These are phyloP conservation scores for Trichoderma virens DNA, from an alignment of 495 filamentous ascomycete genomes.

Conservation along the genomic window DNA sequence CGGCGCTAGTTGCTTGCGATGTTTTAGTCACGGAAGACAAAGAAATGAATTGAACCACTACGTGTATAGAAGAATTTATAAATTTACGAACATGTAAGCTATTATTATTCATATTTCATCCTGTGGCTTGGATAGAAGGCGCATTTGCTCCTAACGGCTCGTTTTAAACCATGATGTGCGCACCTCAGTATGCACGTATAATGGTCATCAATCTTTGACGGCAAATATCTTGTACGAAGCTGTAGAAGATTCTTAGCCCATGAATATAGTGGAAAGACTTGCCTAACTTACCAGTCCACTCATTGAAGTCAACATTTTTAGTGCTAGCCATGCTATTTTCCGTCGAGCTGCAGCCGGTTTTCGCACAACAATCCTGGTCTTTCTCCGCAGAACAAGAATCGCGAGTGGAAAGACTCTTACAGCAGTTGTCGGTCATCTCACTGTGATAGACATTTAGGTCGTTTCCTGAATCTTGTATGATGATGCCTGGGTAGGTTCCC, in stretches of 20 bases:
- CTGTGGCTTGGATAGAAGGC: no score
- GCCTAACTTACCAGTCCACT: slow-evolving; percentile 41
- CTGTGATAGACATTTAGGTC: slow-evolving; percentile 55
- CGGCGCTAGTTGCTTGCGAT: no score
- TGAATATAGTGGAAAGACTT: background rate
- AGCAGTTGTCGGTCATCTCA: slow-evolving; percentile 18
- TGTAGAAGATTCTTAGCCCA: slow-evolving; percentile 12
- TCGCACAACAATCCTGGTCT: background rate
- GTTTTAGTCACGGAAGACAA: no score
- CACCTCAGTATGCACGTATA: background rate
- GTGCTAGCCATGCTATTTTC: no score
- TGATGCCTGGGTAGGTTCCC: slow-evolving; percentile 29
- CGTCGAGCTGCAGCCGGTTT: slow-evolving; percentile 15
- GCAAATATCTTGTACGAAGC: slow-evolving; percentile 39
- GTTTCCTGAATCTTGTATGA: slow-evolving; percentile 44
- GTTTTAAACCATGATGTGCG: background rate
- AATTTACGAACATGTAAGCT: no score
- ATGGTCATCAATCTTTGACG: slow-evolving; percentile 21
- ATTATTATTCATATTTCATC: no score
- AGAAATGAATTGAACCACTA: no score
- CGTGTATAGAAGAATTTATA: no score
- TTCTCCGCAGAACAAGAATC: background rate
- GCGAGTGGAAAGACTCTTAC: slow-evolving; percentile 15
- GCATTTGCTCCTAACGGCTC: no score
- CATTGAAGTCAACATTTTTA: slow-evolving; percentile 34